Evolutionary conservation across 805 yeast species (phyloP), one percentile per base, ranked within the genome.

Genomic region (Schwanniomyces occidentalis): DNA sequence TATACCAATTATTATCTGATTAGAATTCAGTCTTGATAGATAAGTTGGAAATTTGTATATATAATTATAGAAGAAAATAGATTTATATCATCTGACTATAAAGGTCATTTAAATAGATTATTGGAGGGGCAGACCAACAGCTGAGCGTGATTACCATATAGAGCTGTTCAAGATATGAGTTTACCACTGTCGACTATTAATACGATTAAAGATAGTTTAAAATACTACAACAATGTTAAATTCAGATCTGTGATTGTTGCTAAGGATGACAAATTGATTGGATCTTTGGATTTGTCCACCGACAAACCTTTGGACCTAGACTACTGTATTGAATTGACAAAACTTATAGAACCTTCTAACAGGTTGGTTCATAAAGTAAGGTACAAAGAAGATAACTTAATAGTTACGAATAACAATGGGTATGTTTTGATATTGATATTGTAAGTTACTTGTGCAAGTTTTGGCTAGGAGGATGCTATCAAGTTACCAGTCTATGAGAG

Each of bases 131-230:
- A 23, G 13, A 12, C 8, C 25, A 23, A 23, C 25, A 23, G 13
- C 13, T 8, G n/a, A 14, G 25, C 13, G 25, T 5, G 5, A 14
- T 23, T 8, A n/a, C n/a, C n/a, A n/a, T n/a, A n/a, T n/a, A n/a
- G n/a, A n/a, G n/a, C n/a, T n/a, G 18, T 27, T 17, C 30, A 27
- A 26, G 30, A 26, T 8, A 33, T 33, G 36, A 17, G 18, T 13
- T 26, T 34, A 5, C 38, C 38, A 16, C 15, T 12, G 14, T 34
- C 38, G 10, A 34, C 38, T 9, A 10, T 34, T 12, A 30, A 34
- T 6, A 29, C 38, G 16, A 34, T 34, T 15, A 24, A 24, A 15
- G 38, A 34, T 16, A 29, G 34, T 14, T 14, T 29, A 8, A 17
- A 19, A 2, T 25, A 34, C 25, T 34, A 34, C 24, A 24, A 30